Evolutionary conservation across 2,329 filamentous ascomycete species (phyloP), one percentile per base, ranked within the genome.

Genomic region (Xylaria sp.): DNA sequence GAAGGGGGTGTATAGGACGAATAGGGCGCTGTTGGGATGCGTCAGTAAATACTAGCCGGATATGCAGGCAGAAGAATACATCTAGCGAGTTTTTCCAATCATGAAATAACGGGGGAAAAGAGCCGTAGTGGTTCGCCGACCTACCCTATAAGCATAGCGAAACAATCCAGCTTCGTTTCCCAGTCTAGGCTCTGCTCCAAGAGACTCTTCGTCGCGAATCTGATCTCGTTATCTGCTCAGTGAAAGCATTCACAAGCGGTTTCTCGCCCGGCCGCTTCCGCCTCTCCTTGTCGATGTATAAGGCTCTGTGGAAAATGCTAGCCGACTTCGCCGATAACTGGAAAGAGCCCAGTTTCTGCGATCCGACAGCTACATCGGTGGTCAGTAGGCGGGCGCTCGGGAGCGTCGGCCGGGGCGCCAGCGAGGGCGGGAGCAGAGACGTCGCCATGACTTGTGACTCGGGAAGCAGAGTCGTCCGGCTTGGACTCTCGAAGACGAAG

Each of bases 91-190:
- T n/a, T n/a, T n/a, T n/a, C n/a, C n/a, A n/a, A n/a, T n/a, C n/a
- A n/a, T n/a, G n/a, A 61, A 11, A 46, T 19, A 37, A 17, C 14
- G 37, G n/a, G 35, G 14, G 38, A 8, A 51, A n/a, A 25, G 9
- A n/a, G n/a, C 9, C 35, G 9, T 23, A 25, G 23, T 23, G n/a
- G 15, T 1, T 38, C 5, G 37, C 15, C 46, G n/a, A 65, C 65
- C 25, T 70, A 75, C 73, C 72, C 73, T 28, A 72, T 64, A n/a
- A 73, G 68, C 73, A 76, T 74, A 4, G 74, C 71, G 40, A 76
- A 76, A 51, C 73, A 74, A 43, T 76, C 73, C 1, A 76, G 71
- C 51, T 69, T 68, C 17, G 65, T 57, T 60, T 74, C 72, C 74
- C 74, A 76, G 19, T 75, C 69, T 8, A 71, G 42, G 31, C 68